Evolutionary conservation across 2,329 filamentous ascomycete genomes (phyloP).

Genomic region (Setomelanomma holmii): DNA sequence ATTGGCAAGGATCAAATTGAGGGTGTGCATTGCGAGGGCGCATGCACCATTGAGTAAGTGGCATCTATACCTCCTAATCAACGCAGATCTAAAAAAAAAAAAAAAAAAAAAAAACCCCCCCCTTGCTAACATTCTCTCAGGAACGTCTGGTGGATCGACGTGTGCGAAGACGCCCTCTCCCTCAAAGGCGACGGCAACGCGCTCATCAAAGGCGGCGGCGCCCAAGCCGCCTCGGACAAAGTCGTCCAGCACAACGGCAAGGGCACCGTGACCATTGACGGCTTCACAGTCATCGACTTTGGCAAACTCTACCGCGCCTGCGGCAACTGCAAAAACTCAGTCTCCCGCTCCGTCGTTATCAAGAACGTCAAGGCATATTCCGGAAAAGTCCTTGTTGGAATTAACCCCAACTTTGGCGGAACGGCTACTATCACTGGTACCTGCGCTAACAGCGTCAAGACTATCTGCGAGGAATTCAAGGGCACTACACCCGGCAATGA

Average conservation of each 20-base stretch:
- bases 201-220: slow-evolving; percentile 51
- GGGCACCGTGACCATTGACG: slow-evolving; percentile 49
- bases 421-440: slow-evolving; percentile 54
- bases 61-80: too few relatives aligned
- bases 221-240: slow-evolving; percentile 50
- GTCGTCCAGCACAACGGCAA: slow-evolving; percentile 54
- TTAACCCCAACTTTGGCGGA: slow-evolving; percentile 62
- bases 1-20: slow-evolving; percentile 60
- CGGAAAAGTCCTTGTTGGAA: slow-evolving; percentile 55
- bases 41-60: slow-evolving; percentile 57
- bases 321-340: slow-evolving; percentile 58
- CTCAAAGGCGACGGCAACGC: slow-evolving; percentile 48
- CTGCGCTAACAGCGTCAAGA: slow-evolving; percentile 38
- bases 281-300: slow-evolving; percentile 46
- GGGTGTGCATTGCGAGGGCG: slow-evolving; percentile 46
- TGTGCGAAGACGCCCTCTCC: slow-evolving; percentile 52
- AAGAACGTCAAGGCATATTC: slow-evolving; percentile 53
- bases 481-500: slow-evolving; percentile 39
- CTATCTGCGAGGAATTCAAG: slow-evolving; percentile 46
- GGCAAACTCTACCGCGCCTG: slow-evolving; percentile 57
- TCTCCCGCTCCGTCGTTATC: slow-evolving; percentile 54
- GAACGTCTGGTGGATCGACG: slow-evolving; percentile 55
- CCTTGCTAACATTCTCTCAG: too few relatives aligned
- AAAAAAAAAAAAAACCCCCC: too few relatives aligned
- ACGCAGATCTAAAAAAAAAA: too few relatives aligned